Evolutionary conservation across 2,329 filamentous ascomycete genomes (phyloP), one percentile per base, ranked within the genome.

Genomic region (Ophiocordyceps sinensis): DNA sequence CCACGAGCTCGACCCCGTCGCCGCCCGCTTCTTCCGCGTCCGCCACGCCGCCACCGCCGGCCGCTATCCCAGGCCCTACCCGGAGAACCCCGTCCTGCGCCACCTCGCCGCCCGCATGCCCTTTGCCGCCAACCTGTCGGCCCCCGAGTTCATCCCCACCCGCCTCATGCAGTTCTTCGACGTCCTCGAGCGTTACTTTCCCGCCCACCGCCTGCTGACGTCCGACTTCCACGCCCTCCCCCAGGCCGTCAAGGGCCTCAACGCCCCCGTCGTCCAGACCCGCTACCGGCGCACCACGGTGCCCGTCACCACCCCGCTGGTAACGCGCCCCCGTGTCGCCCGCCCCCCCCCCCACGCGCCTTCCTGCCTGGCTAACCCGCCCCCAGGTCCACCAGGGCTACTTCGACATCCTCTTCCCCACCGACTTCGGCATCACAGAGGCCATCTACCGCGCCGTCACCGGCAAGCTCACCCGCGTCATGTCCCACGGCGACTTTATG

Each of bases 361-460:
- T 13, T 37, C 13, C 19, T 15, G 14, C 36, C 23, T 14, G 17
- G 17, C 36, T 32, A 26, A 26, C 23, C 23, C 5, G 23, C 23
- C 23, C 23, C 2, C 31, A 93, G 85, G 85, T 95, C 38, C 88
- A 96, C 59, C 93, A 98, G 66, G 93, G 91, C 37, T 96, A 94
- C 63, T 98, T 98, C 57, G 93, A 98, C 58, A 95, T 98, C 53
- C 79, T 98, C 57, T 98, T 98, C 65, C 91, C 91, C 0, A 98
- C 91, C 11, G 83, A 98, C 62, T 98, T 98, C 58, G 71, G 75
- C 47, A 81, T 94, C 49, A 82, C 91, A 62, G 87, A 96, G 62
- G 79, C 86, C 52, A 78, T 96, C 51, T 98, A 98, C 64, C 80
- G 85, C 42, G 86, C 86, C 45, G 78, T 96, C 52, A 98, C 91